Base-by-base conservation (phyloP, 768 basidiomycete species). In the Russula sp. region DNA sequence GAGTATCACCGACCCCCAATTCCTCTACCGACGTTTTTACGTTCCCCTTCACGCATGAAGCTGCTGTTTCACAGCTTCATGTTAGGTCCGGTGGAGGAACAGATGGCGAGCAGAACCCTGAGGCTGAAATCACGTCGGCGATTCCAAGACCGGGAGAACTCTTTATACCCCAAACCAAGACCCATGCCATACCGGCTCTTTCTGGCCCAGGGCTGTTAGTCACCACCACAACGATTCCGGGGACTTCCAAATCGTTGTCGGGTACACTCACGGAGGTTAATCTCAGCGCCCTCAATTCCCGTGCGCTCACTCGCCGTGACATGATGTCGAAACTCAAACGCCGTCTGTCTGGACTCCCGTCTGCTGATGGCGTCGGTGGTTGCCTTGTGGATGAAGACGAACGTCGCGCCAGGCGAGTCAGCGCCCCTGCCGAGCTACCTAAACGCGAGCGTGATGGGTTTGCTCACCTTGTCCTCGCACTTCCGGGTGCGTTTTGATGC, bases 271-370 rank as follows among this genome's bases (percentile, higher is more conserved):
- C 82, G 0, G 81, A 86, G 74, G 73, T 75, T 50, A 84, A 86
- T 69, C 71, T 85, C 38, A 72, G 75, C 49, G 76, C 81, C 5
- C 75, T 87, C 62, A 79, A 81, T 68, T 69, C 73, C 28, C 84
- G 87, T 57, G 81, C 81, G 64, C 78, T 81, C 69, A 83, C 79
- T 50, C 82, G 85, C 7, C 79, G 80, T 59, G 79, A 84, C 70
- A 88, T 91, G 89, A 79, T 89, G 59, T 80, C 78, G 34, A 83
- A 83, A 20, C 78, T 92, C 66, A 78, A 79, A 67, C 82, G 85
- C 59, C 83, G 87, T 70, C 84, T 80, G 7, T 64, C 67, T 7
- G 64, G 62, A 1, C 54, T 61, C 11, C 57, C 67, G 36, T 65
- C 65, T 24, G 61, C 66, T n/a, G 52, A 66, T 44, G 64, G 48